Evolutionary conservation across 805 yeast genomes (phyloP), one percentile per base, ranked within the genome.

Genomic region (Yarrowia deformans): DNA sequence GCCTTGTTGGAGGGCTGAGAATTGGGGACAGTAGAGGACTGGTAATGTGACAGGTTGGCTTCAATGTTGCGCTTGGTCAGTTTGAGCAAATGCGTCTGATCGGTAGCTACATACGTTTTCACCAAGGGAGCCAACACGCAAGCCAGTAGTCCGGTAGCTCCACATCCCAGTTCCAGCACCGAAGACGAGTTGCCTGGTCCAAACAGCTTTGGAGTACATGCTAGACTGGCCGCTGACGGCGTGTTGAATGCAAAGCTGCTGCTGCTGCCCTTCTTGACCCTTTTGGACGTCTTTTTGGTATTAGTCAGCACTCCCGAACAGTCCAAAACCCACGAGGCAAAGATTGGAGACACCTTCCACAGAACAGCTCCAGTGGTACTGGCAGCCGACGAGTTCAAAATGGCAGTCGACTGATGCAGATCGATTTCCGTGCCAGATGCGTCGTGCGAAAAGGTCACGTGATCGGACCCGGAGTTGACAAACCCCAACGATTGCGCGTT

Each of bases 341-440:
- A 78, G 1, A 79, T 74, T 1, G 82, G 80, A 1, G 87, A 80
- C 0, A 86, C 79, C 50, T 79, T 78, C 93, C 93, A 88, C 48
- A 88, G 79, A 4, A 88, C 83, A 70, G 84, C 89, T 13, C 93
- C 93, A 0, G 91, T 88, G 5, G 89, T 83, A 19, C 72, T 69
- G 2, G 60, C 43, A 2, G 69, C 69, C 1, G 66, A 43, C 14
- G 68, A 48, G 56, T 63, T 63, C 55, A 63, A 49, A 48, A 63
- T 63, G 43, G 68, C 45, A 9, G 37, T 35, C 39, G 46, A 35
- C 12, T 63, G 68, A n/a, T 23, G 45, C 56, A 63, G 5, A 8
- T 48, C 68, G 13, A 48, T 23, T 16, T 63, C 56, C 2, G 66
- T 60, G 66, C 52, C 52, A n/a, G 52, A 23, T 1, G 39, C 52